These are phyloP conservation scores for Paecilomyces niveus DNA, from an alignment of 2,329 filamentous ascomycete species.

Conservation along the genomic window DNA sequence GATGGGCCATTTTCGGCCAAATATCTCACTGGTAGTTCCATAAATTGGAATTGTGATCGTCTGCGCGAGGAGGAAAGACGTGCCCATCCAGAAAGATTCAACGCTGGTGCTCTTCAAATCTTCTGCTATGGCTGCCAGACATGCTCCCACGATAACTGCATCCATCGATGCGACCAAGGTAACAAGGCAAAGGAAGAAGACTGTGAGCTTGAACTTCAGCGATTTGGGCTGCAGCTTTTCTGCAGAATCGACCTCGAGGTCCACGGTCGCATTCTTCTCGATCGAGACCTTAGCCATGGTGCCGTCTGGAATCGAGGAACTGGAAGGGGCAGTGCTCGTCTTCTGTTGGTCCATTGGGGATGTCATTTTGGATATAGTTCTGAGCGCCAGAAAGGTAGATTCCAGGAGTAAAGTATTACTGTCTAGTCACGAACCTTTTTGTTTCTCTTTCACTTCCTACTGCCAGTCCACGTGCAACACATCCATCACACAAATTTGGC, in stretches of 20 bases:
- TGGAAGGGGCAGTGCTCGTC: not conserved
- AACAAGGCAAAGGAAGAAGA: not conserved
- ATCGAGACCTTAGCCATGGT: not conserved
- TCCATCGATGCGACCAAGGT: not conserved
- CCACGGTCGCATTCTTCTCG: not conserved
- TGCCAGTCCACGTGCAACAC: too few relatives aligned
- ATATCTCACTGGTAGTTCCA: constrained; percentile 2
- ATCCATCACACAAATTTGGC: too few relatives aligned
- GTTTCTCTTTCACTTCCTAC: too few relatives aligned
- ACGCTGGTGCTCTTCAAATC: not conserved
- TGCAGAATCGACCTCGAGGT: not conserved
- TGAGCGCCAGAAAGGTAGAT: not conserved
- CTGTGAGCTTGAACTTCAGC: not conserved
- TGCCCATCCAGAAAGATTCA: not conserved
- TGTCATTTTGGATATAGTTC: too few relatives aligned
- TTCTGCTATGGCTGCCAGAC: not conserved
- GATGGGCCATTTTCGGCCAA: constrained; percentile 6
- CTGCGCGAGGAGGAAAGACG: not conserved
- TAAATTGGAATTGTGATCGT: not conserved
- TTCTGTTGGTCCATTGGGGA: not conserved
- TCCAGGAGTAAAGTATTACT: too few relatives aligned
- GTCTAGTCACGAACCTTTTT: too few relatives aligned
- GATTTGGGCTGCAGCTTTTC: not conserved
- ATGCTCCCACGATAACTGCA: not conserved
- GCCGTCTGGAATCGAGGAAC: not conserved